These are phyloP conservation scores for Nectriaceae sp. DNA, from an alignment of 2,329 filamentous ascomycete genomes.

Conservation along the genomic window DNA sequence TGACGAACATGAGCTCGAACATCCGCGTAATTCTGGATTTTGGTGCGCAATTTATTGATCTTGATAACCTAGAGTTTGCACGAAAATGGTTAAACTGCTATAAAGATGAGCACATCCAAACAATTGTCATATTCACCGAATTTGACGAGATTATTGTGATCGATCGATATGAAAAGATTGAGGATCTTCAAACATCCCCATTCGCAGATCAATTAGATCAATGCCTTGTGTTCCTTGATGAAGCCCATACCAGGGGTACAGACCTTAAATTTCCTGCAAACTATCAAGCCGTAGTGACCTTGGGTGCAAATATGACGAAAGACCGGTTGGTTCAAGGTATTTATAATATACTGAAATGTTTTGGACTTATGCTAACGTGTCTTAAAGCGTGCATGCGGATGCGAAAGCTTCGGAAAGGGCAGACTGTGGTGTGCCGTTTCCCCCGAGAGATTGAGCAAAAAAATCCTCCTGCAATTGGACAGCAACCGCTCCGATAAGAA, in stretches of 20 bases:
- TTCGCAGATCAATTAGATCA: slow-evolving; percentile 55
- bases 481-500: rapidly evolving
- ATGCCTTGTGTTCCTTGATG: slow-evolving; percentile 70
- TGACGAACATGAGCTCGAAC: slow-evolving; percentile 39
- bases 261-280: slow-evolving; percentile 62
- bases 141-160: slow-evolving; percentile 57
- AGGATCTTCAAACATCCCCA: slow-evolving; percentile 58
- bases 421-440: slow-evolving; percentile 64
- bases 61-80: slow-evolving; percentile 58
- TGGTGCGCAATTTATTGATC: slow-evolving; percentile 69
- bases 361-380: slow-evolving; percentile 1
- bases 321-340: slow-evolving; percentile 69
- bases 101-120: slow-evolving; percentile 12
- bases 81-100: slow-evolving; percentile 48
- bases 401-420: slow-evolving; percentile 66
- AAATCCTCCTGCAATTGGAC: too few relatives aligned
- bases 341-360: slow-evolving; percentile 6
- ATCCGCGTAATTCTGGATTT: slow-evolving; percentile 69
- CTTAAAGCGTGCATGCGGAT: slow-evolving; percentile 68
- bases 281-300: slow-evolving; percentile 66
- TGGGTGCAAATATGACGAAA: slow-evolving; percentile 67
- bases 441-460: slow-evolving; percentile 59
- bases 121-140: slow-evolving; percentile 58
- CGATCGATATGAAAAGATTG: slow-evolving; percentile 46
- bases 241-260: slow-evolving; percentile 69